Conservation (phyloP, 352 stramenopile species). For the Phytophthora multivora region DNA sequence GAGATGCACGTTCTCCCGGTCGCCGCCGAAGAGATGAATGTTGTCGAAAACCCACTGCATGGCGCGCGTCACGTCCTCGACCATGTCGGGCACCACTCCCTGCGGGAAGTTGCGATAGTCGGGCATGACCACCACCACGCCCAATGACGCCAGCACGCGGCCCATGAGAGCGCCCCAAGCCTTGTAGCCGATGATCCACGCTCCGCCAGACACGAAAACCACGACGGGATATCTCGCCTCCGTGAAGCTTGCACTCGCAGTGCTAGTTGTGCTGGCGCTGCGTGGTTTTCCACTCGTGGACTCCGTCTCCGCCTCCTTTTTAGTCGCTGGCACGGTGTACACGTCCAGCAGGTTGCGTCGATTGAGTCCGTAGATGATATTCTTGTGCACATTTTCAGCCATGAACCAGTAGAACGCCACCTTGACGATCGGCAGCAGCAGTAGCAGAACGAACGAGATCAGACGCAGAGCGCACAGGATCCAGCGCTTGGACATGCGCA, state of each 20-base stretch:
- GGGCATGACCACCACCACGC: slow-evolving; percentile 88
- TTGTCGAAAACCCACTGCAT: slow-evolving; percentile 92
- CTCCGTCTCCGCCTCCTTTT: slow-evolving; percentile 10
- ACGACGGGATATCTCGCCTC: slow-evolving; percentile 72
- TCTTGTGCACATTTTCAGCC: slow-evolving; percentile 70
- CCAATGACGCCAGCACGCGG: slow-evolving; percentile 68
- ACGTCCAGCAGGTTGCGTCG: slow-evolving; percentile 86
- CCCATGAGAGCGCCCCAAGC: slow-evolving; percentile 90
- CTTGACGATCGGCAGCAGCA: slow-evolving; percentile 59
- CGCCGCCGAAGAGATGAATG: slow-evolving; percentile 81
- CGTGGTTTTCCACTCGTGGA: slow-evolving; percentile 18
- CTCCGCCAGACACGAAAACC: slow-evolving; percentile 90
- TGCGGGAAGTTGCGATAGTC: slow-evolving; percentile 94
- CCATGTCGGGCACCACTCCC: slow-evolving; percentile 88
- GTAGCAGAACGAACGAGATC: slow-evolving; percentile 61
- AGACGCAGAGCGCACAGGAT: slow-evolving; percentile 70
- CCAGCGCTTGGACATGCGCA: slow-evolving; percentile 74
- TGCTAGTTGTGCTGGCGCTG: slow-evolving; percentile 13
- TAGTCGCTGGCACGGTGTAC: slow-evolving; percentile 60
- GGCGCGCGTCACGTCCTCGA: slow-evolving; percentile 81
- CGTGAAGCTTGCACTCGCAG: slow-evolving; percentile 22
- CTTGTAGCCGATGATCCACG: slow-evolving; percentile 95
- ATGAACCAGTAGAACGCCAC: slow-evolving; percentile 68
- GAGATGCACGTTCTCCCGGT: slow-evolving; percentile 84
- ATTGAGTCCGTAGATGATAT: slow-evolving; percentile 80